A percentile compares a stretch with the other conserved stretches of the same genome.
phyloP scores from a whole-genome alignment of 805 yeast genomes.

The Wickerhamiella slavikovae region DNA sequence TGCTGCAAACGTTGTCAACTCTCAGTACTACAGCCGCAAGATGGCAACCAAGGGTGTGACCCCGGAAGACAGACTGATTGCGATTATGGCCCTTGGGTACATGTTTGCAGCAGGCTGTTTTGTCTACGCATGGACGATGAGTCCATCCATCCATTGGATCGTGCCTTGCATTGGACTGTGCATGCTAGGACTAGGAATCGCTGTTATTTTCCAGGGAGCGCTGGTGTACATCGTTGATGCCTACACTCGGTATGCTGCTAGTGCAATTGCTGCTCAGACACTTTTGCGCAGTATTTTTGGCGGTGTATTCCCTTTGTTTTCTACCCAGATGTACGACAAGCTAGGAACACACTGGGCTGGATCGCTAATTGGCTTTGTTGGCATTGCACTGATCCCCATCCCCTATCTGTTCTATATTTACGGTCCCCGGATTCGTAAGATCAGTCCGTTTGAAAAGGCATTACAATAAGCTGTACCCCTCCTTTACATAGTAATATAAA shows the following conservation, averaged over 20 bases:
- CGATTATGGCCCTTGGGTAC: constrained; percentile 29
- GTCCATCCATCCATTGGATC: constrained; percentile 26
- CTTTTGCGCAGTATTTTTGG: constrained; percentile 35
- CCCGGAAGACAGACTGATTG: constrained; percentile 39
- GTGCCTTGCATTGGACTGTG: constrained; percentile 36
- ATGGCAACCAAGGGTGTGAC: constrained; percentile 24
- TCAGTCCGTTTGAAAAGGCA: constrained; percentile 8
- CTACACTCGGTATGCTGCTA: constrained; percentile 36
- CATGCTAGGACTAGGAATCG: constrained; percentile 31
- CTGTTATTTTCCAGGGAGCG: constrained; percentile 39
- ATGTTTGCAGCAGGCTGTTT: constrained; percentile 34
- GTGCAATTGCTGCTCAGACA: constrained; percentile 45
- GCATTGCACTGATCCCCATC: constrained; percentile 24
- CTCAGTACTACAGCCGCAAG: constrained; percentile 13
- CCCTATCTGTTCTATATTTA: constrained; percentile 32
- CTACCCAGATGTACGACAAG: constrained; percentile 32
- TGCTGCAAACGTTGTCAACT: constrained; percentile 12
- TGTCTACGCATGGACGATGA: constrained; percentile 43
- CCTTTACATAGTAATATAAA: neutral
- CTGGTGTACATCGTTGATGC: constrained; percentile 44
- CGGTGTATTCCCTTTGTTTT: constrained; percentile 45
- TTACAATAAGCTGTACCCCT: neutral
- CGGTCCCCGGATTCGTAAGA: constrained; percentile 19
- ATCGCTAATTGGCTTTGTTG: constrained; percentile 26
- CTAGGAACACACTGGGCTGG: constrained; percentile 35